Evolutionary conservation across 169 alveolate species (phyloP), one percentile per base, ranked within the genome.

Genomic region (Plasmodium knowlesi): DNA sequence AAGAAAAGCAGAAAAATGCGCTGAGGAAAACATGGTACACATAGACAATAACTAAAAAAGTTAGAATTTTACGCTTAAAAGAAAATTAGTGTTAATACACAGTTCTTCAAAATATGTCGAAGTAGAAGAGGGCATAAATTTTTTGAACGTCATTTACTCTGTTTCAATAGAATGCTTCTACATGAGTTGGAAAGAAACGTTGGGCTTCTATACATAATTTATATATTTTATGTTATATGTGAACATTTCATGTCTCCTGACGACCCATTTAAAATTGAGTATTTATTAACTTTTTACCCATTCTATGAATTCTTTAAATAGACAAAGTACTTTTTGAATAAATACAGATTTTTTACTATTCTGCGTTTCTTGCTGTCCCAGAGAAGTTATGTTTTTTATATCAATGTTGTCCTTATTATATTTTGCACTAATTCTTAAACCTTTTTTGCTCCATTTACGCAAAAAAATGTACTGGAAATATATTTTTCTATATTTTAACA

Each of bases 311-410:
- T 8, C 34, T 78, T 78, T 34, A 19, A 78, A 41, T 41, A 41
- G 53, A 78, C 25, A 2, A 78, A 78, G n/a, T 19, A 30, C 46
- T 78, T 14, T 78, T 19, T 61, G 76, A 61, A 61, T 61, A 61
- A 61, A 78, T 78, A 78, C 67, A 78, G 3, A 78, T 3, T n/a
- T 78, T n/a, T 78, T 41, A 78, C 16, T 41, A 34, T 78, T 78
- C 41, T 78, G 46, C 25, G 67, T 78, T 41, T 78, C 67, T n/a
- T 78, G 32, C 84, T 32, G 72, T 78, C 25, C 25, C 28, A 39
- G 67, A 19, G 67, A 78, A 22, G 84, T 78, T 61, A 61, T 14
- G 34, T 12, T 34, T 61, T 8, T 61, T 61, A 9, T 16, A 25
- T 22, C 1, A 61, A 5, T 61, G 34, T 22, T 61, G 76, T 25